Conservation (phyloP, 345 rosid species). For the Clarkia xantiana region DNA sequence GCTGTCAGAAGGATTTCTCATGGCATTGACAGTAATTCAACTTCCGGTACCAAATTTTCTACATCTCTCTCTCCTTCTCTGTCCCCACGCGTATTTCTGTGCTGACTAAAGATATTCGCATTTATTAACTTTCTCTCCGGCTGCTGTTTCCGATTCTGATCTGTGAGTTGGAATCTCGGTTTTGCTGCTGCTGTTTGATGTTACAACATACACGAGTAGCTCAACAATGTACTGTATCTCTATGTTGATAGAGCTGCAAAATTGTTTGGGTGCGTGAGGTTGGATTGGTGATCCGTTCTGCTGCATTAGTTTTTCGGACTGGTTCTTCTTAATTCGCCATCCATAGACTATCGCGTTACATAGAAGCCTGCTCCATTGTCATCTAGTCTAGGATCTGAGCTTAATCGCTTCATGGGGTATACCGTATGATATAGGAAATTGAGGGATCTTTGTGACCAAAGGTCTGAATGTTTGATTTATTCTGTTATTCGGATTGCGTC, state of each 20-base stretch:
- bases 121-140: neutral
- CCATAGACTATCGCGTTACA: no score
- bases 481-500: no score
- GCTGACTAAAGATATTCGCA: neutral
- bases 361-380: no score
- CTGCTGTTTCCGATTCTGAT: neutral
- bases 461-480: no score
- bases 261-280: constrained; percentile 2
- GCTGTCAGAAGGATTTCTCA: constrained; percentile 97
- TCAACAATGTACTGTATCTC: constrained; percentile 3
- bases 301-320: no score
- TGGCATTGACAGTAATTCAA: constrained; percentile 73
- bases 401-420: no score
- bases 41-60: constrained; percentile 41
- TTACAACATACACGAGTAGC: neutral
- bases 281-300: neutral
- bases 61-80: constrained; percentile 1
- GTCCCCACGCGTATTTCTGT: neutral
- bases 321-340: no score
- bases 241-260: neutral
- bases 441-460: no score
- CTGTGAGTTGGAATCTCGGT: neutral
- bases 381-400: no score
- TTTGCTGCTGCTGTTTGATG: neutral
- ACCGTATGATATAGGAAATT: no score